These are phyloP conservation scores for Boletus sp. DNA, from an alignment of 768 basidiomycete species.

Conservation along the genomic window DNA sequence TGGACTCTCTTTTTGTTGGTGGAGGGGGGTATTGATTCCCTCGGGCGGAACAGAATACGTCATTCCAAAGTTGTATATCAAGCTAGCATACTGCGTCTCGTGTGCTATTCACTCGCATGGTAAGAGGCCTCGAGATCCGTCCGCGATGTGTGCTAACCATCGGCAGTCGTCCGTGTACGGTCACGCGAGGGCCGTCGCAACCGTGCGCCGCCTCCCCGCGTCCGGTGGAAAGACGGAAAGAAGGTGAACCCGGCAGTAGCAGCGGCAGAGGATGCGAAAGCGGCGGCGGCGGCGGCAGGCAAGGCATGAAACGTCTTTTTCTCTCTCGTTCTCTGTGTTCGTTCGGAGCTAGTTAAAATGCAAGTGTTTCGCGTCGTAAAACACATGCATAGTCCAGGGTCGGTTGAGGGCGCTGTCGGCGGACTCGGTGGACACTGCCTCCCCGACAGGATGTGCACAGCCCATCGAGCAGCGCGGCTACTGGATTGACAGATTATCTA, in stretches of 20 bases:
- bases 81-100: constrained; percentile 97
- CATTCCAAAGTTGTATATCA: constrained; percentile 96
- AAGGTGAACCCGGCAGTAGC: constrained; percentile 95
- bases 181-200: constrained; percentile 94
- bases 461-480: too few species aligned
- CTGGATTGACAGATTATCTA: neutral
- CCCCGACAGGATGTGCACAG: neutral
- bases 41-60: constrained; percentile 66
- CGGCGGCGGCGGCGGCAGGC: constrained; percentile 42
- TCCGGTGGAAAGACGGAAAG: constrained; percentile 95
- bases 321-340: too few species aligned
- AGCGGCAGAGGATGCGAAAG: constrained; percentile 87
- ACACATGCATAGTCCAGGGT: neutral
- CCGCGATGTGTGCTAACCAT: neutral
- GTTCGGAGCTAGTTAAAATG: neutral
- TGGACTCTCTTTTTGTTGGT: constrained; percentile 10
- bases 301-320: constrained; percentile 42
- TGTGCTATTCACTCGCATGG: constrained; percentile 99
- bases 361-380: constrained; percentile 1
- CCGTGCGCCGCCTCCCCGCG: constrained; percentile 93
- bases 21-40: too few species aligned
- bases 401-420: too few species aligned
- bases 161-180: constrained; percentile 91
- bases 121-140: constrained; percentile 35
- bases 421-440: neutral